Evolutionary conservation across 2,329 filamentous ascomycete genomes (phyloP).

Genomic region (Cordyceps fumosorosea): DNA sequence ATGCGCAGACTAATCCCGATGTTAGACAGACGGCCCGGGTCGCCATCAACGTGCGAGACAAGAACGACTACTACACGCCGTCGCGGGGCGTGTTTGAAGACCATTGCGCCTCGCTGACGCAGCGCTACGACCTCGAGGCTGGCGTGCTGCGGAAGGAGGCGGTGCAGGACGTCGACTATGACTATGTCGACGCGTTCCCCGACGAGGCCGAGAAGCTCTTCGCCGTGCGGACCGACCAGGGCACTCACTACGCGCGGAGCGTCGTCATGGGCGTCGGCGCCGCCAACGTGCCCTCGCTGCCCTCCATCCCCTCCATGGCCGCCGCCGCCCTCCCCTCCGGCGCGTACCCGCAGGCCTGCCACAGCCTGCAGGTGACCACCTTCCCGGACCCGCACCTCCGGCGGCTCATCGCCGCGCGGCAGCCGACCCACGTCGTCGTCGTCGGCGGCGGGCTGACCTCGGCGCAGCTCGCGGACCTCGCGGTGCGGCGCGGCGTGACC

Average conservation of each 20-base stretch:
- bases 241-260: conserved; percentile 48
- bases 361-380: conserved; percentile 56
- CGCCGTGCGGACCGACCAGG: conserved; percentile 51
- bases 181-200: conserved; percentile 37
- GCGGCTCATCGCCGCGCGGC: conserved; percentile 36
- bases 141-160: conserved; percentile 55
- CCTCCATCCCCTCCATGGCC: conserved; percentile 30
- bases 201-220: conserved; percentile 52
- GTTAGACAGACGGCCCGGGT: conserved; percentile 37
- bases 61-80: conserved; percentile 64
- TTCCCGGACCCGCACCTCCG: conserved; percentile 50
- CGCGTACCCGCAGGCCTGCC: conserved; percentile 42
- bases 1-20: conserved; percentile 16
- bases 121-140: conserved; percentile 41
- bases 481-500: conserved; percentile 55
- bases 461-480: conserved; percentile 64
- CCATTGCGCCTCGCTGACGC: conserved; percentile 52
- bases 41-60: conserved; percentile 58
- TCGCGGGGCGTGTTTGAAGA: conserved; percentile 55
- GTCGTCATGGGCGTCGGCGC: conserved; percentile 68
- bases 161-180: conserved; percentile 56
- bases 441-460: conserved; percentile 72
- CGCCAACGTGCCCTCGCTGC: conserved; percentile 51
- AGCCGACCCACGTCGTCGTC: conserved; percentile 58
- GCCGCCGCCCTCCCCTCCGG: neutral